Conservation (phyloP, 129 eudicot species). For the Solidago caesia region DNA sequence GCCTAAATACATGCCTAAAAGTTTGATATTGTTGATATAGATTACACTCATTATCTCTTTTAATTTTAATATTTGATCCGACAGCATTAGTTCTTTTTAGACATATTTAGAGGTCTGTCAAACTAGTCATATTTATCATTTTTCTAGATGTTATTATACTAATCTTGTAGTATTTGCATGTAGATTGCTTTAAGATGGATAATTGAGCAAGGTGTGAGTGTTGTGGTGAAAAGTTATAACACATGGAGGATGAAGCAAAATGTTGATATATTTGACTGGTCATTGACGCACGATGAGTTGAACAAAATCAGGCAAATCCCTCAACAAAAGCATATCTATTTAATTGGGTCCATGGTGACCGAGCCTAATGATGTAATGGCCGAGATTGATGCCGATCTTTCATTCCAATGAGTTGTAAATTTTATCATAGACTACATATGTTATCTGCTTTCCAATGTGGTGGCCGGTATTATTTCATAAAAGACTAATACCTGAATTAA, state of each 20-base stretch:
- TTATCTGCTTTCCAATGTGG: too few relatives aligned
- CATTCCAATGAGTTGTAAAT: not conserved
- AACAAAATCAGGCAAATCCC: constrained; percentile 40
- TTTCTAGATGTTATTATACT: not conserved
- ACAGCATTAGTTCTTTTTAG: too few relatives aligned
- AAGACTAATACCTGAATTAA: too few relatives aligned
- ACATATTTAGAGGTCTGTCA: not conserved
- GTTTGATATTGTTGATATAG: too few relatives aligned
- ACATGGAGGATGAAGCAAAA: constrained; percentile 49
- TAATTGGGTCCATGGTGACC: constrained; percentile 21
- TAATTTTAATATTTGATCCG: too few relatives aligned
- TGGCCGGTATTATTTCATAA: too few relatives aligned
- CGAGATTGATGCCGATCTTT: constrained; percentile 49
- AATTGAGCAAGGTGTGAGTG: constrained; percentile 55
- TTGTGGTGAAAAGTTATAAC: constrained; percentile 48
- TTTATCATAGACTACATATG: too few relatives aligned
- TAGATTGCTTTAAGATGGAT: constrained; percentile 56
- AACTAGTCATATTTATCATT: not conserved
- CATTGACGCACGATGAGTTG: constrained; percentile 34
- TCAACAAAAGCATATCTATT: constrained; percentile 33
- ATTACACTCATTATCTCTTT: too few relatives aligned
- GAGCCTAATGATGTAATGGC: constrained; percentile 35
- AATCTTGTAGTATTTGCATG: not conserved
- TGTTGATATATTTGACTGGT: constrained; percentile 46
- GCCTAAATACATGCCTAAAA: too few relatives aligned